phyloP scores from a whole-genome alignment of 371 early-diverging fungal species.

The Mucor mucedo region DNA sequence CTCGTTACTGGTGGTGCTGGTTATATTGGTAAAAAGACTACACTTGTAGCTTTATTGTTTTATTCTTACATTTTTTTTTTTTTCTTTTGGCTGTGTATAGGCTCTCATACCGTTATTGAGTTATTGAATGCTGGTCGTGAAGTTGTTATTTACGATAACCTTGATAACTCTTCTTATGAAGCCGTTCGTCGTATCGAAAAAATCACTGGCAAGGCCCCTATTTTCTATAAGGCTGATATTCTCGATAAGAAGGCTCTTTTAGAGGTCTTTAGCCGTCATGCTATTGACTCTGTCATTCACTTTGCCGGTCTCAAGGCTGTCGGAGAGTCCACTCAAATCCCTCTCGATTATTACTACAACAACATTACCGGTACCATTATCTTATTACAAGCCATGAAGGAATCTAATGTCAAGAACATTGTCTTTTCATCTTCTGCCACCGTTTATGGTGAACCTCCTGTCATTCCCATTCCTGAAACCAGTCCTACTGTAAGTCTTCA shows the following conservation, averaged over 20 bases:
- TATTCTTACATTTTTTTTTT: too few relatives aligned
- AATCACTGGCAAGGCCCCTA: conserved; percentile 61
- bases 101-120: conserved; percentile 91
- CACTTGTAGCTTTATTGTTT: background rate
- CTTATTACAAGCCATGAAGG: conserved; percentile 69
- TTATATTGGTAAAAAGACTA: conserved; percentile 51
- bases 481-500: conserved; percentile 45
- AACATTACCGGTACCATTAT: conserved; percentile 77
- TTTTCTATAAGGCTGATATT: conserved; percentile 77
- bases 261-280: conserved; percentile 68
- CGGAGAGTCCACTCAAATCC: conserved; percentile 79
- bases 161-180: conserved; percentile 78
- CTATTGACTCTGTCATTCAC: conserved; percentile 75
- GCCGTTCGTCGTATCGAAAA: conserved; percentile 72
- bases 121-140: conserved; percentile 69
- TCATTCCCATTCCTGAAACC: conserved; percentile 63
- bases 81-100: conserved; percentile 41
- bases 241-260: conserved; percentile 65
- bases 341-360: conserved; percentile 87
- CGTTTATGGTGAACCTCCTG: conserved; percentile 66
- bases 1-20: conserved; percentile 62
- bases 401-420: conserved; percentile 65
- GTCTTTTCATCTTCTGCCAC: conserved; percentile 86
- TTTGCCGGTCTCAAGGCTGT: conserved; percentile 88
- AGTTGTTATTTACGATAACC: conserved; percentile 86